Base-by-base conservation (phyloP, 257 asterid genomes). In the Solanum pinnatisectum region DNA sequence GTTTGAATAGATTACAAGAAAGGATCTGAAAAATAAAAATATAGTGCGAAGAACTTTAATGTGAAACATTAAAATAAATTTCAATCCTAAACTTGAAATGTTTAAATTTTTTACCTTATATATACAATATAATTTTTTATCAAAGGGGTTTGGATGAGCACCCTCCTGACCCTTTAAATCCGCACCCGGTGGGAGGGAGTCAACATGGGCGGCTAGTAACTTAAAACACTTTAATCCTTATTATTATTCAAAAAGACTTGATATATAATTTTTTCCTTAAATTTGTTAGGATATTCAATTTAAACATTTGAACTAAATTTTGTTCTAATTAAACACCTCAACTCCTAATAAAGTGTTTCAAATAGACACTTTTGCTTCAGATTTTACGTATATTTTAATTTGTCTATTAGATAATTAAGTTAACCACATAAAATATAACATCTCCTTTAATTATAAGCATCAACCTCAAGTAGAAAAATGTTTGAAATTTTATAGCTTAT, bases 81-180 rank as follows among this genome's bases (percentile, higher is more conserved):
- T 63, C 4, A n/a, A 10, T 63, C 0, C 1, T n/a, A 63, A 63
- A 63, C 30, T 6, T 52, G 1, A 0, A 52, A 6, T 6, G n/a
- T 52, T 46, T 18, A 52, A 52, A 0, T 5, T 15, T 2, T 16
- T 9, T 10, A 60, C 1, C 0, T 23, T 63, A 0, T 10, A 63
- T 63, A 60, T n/a, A 23, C 15, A 23, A 63, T 63, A 23, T 63
- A 23, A 0, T 23, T n/a, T 23, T 60, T 10, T 63, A 2, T 2
- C 1, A 23, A 2, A 23, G 0, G 0, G 0, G 0, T 23, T 60
- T 4, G 15, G 1, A 10, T 60, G 23, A 16, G 16, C 23, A 16
- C 65, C 15, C 14, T 23, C 32, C 11, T n/a, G 2, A 63, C 71
- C 16, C 71, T n/a, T 25, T 4, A 63, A 23, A 63, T 63, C 32